Base-by-base conservation (phyloP, 768 basidiomycete genomes). In the Trichaptum fuscoviolaceum region DNA sequence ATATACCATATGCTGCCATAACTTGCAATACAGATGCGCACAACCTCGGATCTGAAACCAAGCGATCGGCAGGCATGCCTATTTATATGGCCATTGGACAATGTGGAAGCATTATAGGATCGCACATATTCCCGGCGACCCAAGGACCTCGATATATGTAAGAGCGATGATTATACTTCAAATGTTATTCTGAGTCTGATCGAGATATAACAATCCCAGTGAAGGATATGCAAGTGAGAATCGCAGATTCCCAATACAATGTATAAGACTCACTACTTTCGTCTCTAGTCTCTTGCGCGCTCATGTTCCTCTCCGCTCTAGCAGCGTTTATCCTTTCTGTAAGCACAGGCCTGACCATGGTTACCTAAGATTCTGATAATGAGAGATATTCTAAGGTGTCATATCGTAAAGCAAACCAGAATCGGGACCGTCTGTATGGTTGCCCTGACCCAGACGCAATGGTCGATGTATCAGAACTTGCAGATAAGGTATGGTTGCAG, bases 401-500 rank as follows among this genome's bases (percentile, higher is more conserved):
- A 1, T 92, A 88, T 70, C 84, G 85, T 57, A 69, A 75, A 70
- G 89, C 90, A 27, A 92, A 91, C 67, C 77, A 79, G 7, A 79
- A 80, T 18, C 78, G 89, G 57, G 81, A 91, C 70, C 76, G 74
- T 58, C 67, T 76, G 27, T 84, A 86, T 65, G 90, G 90, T 0
- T 79, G 79, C 63, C 83, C 82, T 1, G 75, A 78, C 63, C 76
- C 75, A 10, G 76, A 82, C 66, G 79, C 78, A 8, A 81, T 76
- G 23, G 85, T 91, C n/a, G 84, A 91, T 70, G 89, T 87, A 0
- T 79, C 81, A 27, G 83, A 88, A 67, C 73, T 89, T 8, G 90
- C 90, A 0, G 90, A 91, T 71, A 80, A 86, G 78, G 89, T 89
- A 67, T 30, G 79, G 67, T 34, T 15, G 57, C 61, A n/a, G 20